Evolutionary conservation across 306 rosid species (phyloP).

Genomic region (Quercus gilva): DNA sequence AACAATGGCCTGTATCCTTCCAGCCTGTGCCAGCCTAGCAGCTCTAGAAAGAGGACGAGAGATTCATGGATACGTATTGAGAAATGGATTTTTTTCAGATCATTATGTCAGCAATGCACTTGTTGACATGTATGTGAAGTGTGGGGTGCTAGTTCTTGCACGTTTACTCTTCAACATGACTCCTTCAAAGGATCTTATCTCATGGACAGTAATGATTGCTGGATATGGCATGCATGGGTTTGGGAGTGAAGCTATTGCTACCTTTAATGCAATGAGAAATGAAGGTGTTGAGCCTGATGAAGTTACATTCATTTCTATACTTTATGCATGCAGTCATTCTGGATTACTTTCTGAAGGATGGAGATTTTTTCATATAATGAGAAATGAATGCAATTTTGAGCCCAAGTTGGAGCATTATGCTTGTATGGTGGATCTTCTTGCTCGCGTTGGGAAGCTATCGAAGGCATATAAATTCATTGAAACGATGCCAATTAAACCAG

Average conservation of each 20-base stretch:
- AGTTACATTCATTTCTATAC: conserved; percentile 59
- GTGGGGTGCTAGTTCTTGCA: conserved; percentile 59
- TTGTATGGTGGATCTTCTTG: conserved; percentile 75
- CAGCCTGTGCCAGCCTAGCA: conserved; percentile 73
- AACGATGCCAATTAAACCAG: conserved; percentile 59
- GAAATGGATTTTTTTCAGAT: conserved; percentile 47
- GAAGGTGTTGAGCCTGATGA: conserved; percentile 55
- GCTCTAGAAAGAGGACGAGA: conserved; percentile 65
- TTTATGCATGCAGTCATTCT: conserved; percentile 70
- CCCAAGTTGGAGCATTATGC: conserved; percentile 66
- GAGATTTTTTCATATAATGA: conserved; percentile 51
- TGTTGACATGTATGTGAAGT: conserved; percentile 68
- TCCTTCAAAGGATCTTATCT: conserved; percentile 53
- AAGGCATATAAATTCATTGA: conserved; percentile 55
- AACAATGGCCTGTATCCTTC: conserved; percentile 59
- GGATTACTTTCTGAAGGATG: conserved; percentile 65
- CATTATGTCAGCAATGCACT: conserved; percentile 54
- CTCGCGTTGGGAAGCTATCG: conserved; percentile 59
- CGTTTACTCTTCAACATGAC: conserved; percentile 43
- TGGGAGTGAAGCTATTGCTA: conserved; percentile 59
- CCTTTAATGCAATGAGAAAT: conserved; percentile 51
- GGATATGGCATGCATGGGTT: conserved; percentile 79
- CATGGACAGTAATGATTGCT: conserved; percentile 69
- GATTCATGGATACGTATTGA: conserved; percentile 54
- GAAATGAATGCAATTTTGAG: conserved; percentile 37